Percentiles rank a stretch among this genome's conserved stretches.
These are phyloP conservation scores for Russula vinacea DNA, from an alignment of 768 basidiomycete genomes.

Conservation along the genomic window DNA sequence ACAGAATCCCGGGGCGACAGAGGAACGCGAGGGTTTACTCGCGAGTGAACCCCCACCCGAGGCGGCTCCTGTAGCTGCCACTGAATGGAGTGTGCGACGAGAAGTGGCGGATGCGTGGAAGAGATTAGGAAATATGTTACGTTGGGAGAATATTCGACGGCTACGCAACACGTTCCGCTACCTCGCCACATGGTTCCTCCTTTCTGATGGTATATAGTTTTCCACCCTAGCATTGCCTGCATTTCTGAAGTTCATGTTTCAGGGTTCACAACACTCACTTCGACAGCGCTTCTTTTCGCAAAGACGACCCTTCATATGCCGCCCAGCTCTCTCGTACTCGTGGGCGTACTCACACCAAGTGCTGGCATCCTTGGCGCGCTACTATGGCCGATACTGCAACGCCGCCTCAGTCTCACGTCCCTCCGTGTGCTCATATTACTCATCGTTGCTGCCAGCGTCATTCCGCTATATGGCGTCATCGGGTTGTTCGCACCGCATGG, in stretches of 20 bases:
- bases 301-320: conserved; percentile 78
- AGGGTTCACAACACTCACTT: conserved; percentile 85
- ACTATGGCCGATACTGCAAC: conserved; percentile 51
- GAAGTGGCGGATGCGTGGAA: too few species aligned
- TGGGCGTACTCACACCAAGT: conserved; percentile 70
- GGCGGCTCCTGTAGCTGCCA: too few species aligned
- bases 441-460: conserved; percentile 57
- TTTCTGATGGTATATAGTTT: too few species aligned
- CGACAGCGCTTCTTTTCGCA: conserved; percentile 86
- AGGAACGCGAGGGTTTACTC: too few species aligned
- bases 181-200: too few species aligned
- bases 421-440: conserved; percentile 61
- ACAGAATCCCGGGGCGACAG: too few species aligned
- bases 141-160: too few species aligned
- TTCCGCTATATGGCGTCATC: conserved; percentile 76
- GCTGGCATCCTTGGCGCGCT: conserved; percentile 83
- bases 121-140: too few species aligned
- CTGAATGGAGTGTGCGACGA: too few species aligned
- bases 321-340: conserved; percentile 44
- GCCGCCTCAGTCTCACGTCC: conserved; percentile 58
- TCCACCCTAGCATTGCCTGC: too few species aligned
- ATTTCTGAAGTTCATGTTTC: too few species aligned
- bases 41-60: neutral
- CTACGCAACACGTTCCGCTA: too few species aligned
- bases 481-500: conserved; percentile 56